Evolutionary conservation across 2,329 filamentous ascomycete genomes (phyloP).

Genomic region (Penicillium thymicola): DNA sequence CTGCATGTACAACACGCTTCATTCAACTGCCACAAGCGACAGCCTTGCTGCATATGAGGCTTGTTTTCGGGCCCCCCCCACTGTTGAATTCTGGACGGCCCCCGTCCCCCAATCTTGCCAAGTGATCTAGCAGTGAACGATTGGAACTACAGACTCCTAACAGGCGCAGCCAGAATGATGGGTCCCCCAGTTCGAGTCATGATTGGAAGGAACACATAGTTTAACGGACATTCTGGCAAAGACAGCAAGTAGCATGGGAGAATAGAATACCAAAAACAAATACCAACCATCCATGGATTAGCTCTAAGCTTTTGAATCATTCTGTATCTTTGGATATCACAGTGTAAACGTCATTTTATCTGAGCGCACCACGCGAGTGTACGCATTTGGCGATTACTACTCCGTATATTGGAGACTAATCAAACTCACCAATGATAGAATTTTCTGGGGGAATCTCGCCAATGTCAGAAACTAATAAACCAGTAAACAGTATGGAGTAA

Average conservation of each 20-base stretch:
- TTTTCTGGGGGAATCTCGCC: background rate
- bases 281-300: too few relatives aligned
- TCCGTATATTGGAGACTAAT: background rate
- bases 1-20: slow-evolving; percentile 9
- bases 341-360: slow-evolving; percentile 3
- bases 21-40: slow-evolving; percentile 2
- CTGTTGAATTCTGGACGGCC: background rate
- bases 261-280: background rate
- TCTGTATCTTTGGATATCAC: background rate
- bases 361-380: background rate
- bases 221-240: background rate
- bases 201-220: background rate
- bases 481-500: too few relatives aligned
- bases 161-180: background rate
- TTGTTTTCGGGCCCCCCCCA: background rate
- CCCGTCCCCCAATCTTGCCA: background rate
- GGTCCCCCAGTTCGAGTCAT: background rate
- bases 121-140: background rate
- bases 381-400: background rate
- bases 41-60: slow-evolving; percentile 2
- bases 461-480: background rate
- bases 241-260: background rate
- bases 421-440: background rate
- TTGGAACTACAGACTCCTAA: background rate
- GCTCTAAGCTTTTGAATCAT: too few relatives aligned